Evolutionary conservation across 345 rosid species (phyloP), one percentile per base, ranked within the genome.

Genomic region (Eucalyptus decipiens): DNA sequence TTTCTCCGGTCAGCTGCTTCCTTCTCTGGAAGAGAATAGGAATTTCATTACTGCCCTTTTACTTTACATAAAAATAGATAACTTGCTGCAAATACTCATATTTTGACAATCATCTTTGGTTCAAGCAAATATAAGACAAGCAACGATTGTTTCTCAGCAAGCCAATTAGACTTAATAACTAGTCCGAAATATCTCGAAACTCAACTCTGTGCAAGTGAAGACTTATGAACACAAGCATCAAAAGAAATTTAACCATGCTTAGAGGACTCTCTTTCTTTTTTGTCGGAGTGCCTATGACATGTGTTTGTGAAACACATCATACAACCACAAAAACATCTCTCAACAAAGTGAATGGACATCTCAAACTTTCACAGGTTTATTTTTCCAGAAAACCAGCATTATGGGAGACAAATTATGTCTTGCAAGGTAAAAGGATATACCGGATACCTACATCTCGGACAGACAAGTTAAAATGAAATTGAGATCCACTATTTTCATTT

Each of bases 1-100:
- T 97, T 97, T 92, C 98, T 91, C 90, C 92, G 95, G 85, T 94
- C 95, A 88, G 95, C 91, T 80, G 97, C 97, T 91, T 95, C 97
- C 94, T 92, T 94, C 15, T 94, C 99, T 89, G 89, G 56, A 28
- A 69, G 37, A 45, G 40, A 62, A 85, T 45, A 51, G 50, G 32
- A 89, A 87, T 13, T 42, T 62, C 67, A 34, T 47, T 50, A 51
- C 43, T 26, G 43, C 43, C 80, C 56, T 40, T 58, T 24, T 45
- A 45, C 24, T 47, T n/a, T 60, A 87, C 37, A 23, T 30, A 40
- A 16, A 50, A 65, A 65, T 12, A n/a, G 40, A 18, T 47, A 45
- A 48, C 43, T 86, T 37, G 87, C 9, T 30, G 4, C 54, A 50
- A n/a, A 9, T n/a, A 30, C 87, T 85, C 87, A 85, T 85, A 47